Conservation (phyloP, 2,329 filamentous ascomycete genomes). For the Fusarium newnesense region DNA sequence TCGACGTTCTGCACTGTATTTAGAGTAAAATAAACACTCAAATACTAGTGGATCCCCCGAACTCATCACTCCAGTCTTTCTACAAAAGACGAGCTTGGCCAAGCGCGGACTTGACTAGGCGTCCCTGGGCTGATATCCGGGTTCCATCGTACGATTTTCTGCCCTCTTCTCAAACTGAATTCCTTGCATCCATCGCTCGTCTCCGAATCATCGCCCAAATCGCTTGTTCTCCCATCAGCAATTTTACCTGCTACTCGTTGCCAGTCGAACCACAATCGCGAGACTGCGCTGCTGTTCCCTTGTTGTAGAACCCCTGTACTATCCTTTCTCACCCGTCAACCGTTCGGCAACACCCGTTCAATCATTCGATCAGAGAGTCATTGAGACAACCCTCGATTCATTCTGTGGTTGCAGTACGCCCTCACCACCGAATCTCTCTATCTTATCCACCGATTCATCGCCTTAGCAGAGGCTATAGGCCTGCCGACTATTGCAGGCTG, state of each 20-base stretch:
- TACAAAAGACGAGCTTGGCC: constrained; percentile 33
- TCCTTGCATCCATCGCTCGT: constrained; percentile 42
- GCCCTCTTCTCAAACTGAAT: constrained; percentile 43
- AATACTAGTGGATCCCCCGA: constrained; percentile 30
- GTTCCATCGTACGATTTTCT: constrained; percentile 48
- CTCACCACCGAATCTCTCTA: constrained; percentile 17
- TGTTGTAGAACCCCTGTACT: constrained; percentile 36
- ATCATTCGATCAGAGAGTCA: constrained; percentile 41
- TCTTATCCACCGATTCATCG: constrained; percentile 8
- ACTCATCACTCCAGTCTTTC: constrained; percentile 10
- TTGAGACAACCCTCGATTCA: constrained; percentile 27
- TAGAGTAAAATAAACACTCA: neutral
- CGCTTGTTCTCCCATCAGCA: constrained; percentile 35
- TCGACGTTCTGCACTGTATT: constrained; percentile 27
- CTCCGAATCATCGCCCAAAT: constrained; percentile 37
- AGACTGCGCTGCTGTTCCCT: constrained; percentile 33
- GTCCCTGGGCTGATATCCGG: constrained; percentile 45
- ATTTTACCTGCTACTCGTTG: constrained; percentile 30
- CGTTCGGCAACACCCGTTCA: constrained; percentile 43
- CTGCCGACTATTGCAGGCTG: constrained; percentile 8
- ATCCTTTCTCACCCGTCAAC: constrained; percentile 28
- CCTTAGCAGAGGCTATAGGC: constrained; percentile 14
- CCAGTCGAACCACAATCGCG: constrained; percentile 43
- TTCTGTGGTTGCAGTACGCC: constrained; percentile 17
- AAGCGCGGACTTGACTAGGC: constrained; percentile 38